Conservation (phyloP, 2,329 filamentous ascomycete species). For the Arthrobotrys sinensis region DNA sequence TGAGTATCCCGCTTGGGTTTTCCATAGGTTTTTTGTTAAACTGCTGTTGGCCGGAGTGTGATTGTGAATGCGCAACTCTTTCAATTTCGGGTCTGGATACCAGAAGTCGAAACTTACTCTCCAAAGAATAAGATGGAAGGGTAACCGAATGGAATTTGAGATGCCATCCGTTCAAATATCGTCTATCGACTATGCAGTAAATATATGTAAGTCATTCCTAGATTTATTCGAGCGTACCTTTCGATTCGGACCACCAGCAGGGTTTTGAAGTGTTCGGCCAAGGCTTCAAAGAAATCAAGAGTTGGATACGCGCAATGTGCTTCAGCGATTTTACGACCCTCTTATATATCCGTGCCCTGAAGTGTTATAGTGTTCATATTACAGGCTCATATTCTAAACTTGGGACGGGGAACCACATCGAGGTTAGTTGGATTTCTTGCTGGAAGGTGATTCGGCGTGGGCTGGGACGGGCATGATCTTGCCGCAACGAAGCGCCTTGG, state of each 20-base stretch:
- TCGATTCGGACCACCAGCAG: too few species aligned
- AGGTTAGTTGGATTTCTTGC: neutral
- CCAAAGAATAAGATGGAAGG: constrained; percentile 26
- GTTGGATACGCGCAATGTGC: neutral
- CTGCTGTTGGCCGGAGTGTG: neutral
- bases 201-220: too few species aligned
- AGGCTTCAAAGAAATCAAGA: too few species aligned
- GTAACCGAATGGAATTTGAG: constrained; percentile 7
- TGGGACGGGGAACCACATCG: neutral
- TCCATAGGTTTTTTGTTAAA: constrained; percentile 29
- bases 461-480: too few species aligned
- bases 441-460: neutral
- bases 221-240: too few species aligned
- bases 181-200: neutral
- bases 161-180: neutral
- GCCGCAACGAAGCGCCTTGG: too few species aligned
- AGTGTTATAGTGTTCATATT: neutral
- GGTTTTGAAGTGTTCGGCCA: too few species aligned
- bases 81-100: neutral
- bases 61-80: neutral
- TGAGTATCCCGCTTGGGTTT: constrained; percentile 24
- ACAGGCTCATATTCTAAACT: neutral
- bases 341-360: neutral
- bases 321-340: neutral
- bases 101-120: constrained; percentile 5